Evolutionary conservation across 305 asterid genomes (phyloP), one percentile per base, ranked within the genome.

Genomic region (Plantago lanceolata): DNA sequence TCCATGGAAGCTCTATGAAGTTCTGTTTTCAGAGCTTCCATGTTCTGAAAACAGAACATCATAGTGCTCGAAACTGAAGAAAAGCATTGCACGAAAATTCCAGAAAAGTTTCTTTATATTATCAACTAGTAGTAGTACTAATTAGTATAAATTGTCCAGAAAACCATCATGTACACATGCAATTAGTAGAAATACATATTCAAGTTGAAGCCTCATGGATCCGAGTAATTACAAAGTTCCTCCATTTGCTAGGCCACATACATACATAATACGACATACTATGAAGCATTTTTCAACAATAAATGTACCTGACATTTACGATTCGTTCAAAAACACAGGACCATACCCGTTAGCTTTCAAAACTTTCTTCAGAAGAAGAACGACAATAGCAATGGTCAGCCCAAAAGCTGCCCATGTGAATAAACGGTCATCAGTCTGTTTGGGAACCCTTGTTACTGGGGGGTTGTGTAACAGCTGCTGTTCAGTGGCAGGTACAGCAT

Each of bases 341-440:
- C 87, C 90, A 13, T 87, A 72, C 33, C 94, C 95, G 14, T 78
- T 80, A 51, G 97, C 90, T 79, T 84, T 87, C 84, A 85, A 71
- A 71, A 83, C 85, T 75, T 86, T 89, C 85, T 87, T 89, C 79
- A 89, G 69, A 65, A 89, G 72, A 52, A 89, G 89, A 60, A 85
- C 82, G 15, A 81, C 74, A 47, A 89, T 86, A 50, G 94, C 94
- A 59, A 89, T 50, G 66, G 89, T 79, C 31, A 87, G 90, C 68
- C 85, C 97, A 20, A 85, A 76, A 54, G 92, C 94, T 33, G 95
- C 95, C 89, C 84, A 81, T 24, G 92, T 87, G 69, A 83, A 83
- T 53, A 89, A 28, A 12, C 96, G 87, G 51, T 86, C 96, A 50
- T 85, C 94, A 5, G 88, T 86, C 67, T 75, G 90, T 68, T 81